Conservation (phyloP, 2,329 filamentous ascomycete species). For the Arachnopeziza araneosa region DNA sequence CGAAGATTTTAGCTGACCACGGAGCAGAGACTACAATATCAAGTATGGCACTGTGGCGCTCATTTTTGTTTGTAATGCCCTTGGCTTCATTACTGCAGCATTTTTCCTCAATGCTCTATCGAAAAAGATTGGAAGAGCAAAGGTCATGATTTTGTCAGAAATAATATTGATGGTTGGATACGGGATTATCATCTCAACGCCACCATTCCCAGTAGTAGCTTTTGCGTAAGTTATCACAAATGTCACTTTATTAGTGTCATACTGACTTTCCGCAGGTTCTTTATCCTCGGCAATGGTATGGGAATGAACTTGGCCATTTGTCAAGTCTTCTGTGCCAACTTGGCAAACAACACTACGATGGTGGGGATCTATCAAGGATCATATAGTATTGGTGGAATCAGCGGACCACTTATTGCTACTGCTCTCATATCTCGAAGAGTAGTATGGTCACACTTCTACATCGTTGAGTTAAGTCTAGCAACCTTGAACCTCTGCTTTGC, state of each 20-base stretch:
- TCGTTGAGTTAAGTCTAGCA: slow-evolving; percentile 55
- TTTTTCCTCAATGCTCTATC: slow-evolving; percentile 57
- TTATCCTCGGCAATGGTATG: slow-evolving; percentile 55
- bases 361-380: slow-evolving; percentile 59
- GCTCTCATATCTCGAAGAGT: slow-evolving; percentile 53
- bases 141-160: slow-evolving; percentile 53
- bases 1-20: neutral
- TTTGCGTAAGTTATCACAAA: slow-evolving; percentile 35
- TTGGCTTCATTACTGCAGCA: slow-evolving; percentile 71
- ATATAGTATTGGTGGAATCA: slow-evolving; percentile 57
- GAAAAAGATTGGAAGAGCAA: slow-evolving; percentile 56
- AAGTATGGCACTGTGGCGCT: slow-evolving; percentile 72
- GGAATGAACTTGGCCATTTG: slow-evolving; percentile 49
- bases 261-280: slow-evolving; percentile 39
- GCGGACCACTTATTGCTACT: slow-evolving; percentile 66
- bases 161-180: slow-evolving; percentile 53
- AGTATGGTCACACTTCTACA: slow-evolving; percentile 71
- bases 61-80: slow-evolving; percentile 71
- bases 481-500: slow-evolving; percentile 49
- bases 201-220: slow-evolving; percentile 64
- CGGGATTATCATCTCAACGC: slow-evolving; percentile 56
- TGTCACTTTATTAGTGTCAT: neutral
- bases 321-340: slow-evolving; percentile 51
- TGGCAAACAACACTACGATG: slow-evolving; percentile 45
- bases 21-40: slow-evolving; percentile 56